Percentiles rank a stretch among this genome's conserved stretches.
phyloP scores from a whole-genome alignment of 768 basidiomycete genomes.

The Mrakia gelida region DNA sequence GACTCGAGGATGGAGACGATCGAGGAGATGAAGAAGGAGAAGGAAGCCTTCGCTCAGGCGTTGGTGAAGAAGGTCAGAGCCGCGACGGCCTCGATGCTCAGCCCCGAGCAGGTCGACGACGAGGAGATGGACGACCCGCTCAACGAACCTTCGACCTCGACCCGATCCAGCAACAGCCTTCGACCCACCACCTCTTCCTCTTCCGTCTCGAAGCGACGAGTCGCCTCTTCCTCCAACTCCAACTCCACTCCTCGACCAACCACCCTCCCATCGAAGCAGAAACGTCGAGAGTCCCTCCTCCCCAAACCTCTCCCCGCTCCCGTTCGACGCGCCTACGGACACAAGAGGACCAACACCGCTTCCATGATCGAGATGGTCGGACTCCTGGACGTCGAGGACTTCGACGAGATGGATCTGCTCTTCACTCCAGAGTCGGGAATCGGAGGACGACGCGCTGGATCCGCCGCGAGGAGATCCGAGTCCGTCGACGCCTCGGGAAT shows the following conservation, averaged over 20 bases:
- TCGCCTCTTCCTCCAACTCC: neutral
- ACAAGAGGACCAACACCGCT: neutral
- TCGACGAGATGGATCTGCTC: conserved; percentile 7
- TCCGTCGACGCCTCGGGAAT: neutral
- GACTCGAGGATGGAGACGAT: conserved; percentile 3
- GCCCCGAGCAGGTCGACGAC: neutral
- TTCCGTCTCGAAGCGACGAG: neutral
- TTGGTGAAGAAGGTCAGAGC: conserved; percentile 27
- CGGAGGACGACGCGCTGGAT: neutral
- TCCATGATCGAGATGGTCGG: neutral
- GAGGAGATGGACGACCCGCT: neutral
- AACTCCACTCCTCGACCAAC: neutral
- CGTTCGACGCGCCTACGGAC: neutral
- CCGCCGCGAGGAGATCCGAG: neutral
- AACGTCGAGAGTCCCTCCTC: conserved; percentile 12
- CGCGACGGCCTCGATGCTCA: conserved; percentile 21
- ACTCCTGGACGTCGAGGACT: neutral
- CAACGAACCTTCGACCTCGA: neutral
- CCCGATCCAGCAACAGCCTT: neutral
- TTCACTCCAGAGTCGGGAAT: conserved; percentile 19
- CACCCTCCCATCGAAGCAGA: neutral
- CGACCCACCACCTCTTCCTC: neutral
- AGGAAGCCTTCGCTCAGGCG: conserved; percentile 29
- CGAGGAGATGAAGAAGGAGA: conserved; percentile 11
- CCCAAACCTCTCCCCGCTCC: conserved; percentile 31